Evolutionary conservation across 306 rosid genomes (phyloP).

Genomic region (Prunus kanzakura): DNA sequence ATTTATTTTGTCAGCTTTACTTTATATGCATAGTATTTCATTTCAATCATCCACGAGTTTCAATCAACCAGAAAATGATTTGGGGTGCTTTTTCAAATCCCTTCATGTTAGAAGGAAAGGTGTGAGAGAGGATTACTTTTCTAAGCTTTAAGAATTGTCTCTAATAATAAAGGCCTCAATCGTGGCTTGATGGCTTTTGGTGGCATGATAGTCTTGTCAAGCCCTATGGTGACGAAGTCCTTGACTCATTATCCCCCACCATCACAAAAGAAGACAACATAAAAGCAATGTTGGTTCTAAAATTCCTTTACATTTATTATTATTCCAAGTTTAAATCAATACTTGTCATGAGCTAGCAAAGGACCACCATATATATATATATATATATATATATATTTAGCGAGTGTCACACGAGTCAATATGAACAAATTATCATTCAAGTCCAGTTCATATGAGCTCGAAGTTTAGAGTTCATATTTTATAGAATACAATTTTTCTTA

Average conservation of each 20-base stretch:
- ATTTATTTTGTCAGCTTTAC: neutral
- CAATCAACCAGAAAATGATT: conserved; percentile 1
- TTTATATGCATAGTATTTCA: neutral
- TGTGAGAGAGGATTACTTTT: neutral
- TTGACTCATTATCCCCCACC: neutral
- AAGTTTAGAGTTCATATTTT: no score
- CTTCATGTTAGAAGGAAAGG: neutral
- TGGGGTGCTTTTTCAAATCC: neutral
- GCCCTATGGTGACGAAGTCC: neutral
- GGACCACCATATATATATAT: no score
- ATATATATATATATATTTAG: no score
- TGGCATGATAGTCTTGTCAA: neutral
- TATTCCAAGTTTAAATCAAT: no score
- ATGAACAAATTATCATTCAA: no score
- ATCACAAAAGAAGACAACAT: neutral
- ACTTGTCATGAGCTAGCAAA: no score
- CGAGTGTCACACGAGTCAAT: no score
- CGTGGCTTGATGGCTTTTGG: conserved; percentile 4
- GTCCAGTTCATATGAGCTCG: no score
- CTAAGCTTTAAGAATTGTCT: neutral
- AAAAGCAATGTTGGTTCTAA: no score
- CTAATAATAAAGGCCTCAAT: neutral
- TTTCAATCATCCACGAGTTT: neutral
- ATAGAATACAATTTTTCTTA: no score
- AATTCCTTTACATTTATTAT: no score